Percentiles rank a stretch among this genome's conserved stretches.
Evolutionary conservation across 441 rosid genomes (phyloP).

Genomic region (Breynia disticha): DNA sequence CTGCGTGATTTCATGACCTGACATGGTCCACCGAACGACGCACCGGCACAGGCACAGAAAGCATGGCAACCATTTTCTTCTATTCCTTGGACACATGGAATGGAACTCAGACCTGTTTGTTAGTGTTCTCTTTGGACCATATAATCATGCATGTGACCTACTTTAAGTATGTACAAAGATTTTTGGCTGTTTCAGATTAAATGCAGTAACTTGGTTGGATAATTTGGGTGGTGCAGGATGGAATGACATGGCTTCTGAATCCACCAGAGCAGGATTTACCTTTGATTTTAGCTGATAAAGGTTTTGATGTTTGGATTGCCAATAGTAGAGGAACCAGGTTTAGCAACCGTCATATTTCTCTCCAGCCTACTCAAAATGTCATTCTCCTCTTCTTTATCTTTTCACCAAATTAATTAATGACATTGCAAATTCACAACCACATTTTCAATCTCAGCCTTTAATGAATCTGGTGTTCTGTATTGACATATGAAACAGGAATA

Average conservation of each 20-base stretch:
- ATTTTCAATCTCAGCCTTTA: not conserved
- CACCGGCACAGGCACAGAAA: too few species aligned
- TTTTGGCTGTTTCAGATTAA: too few species aligned
- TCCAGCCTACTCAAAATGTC: slow-evolving; percentile 40
- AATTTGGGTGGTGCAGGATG: slow-evolving; percentile 44
- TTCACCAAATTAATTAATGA: not conserved
- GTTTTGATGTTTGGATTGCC: slow-evolving; percentile 91
- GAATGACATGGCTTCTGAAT: slow-evolving; percentile 83
- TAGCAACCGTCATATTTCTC: slow-evolving; percentile 50
- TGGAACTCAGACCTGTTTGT: too few species aligned
- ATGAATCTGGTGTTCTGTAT: not conserved
- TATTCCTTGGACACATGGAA: too few species aligned
- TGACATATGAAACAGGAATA: slow-evolving; percentile 32
- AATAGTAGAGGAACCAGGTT: slow-evolving; percentile 81
- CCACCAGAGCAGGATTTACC: slow-evolving; percentile 78
- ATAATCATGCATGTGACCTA: too few species aligned
- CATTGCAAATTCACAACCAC: not conserved
- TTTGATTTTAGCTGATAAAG: slow-evolving; percentile 69
- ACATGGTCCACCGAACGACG: too few species aligned
- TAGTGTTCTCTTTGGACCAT: too few species aligned
- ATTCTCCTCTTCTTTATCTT: slow-evolving; percentile 1
- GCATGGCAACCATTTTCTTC: too few species aligned
- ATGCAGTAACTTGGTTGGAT: not conserved
- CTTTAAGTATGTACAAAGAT: too few species aligned
- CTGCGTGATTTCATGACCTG: too few species aligned